A percentile compares a stretch with the other conserved stretches of the same genome.
Evolutionary conservation across 345 rosid genomes (phyloP).

Genomic region (Cardiospermum halicacabum): DNA sequence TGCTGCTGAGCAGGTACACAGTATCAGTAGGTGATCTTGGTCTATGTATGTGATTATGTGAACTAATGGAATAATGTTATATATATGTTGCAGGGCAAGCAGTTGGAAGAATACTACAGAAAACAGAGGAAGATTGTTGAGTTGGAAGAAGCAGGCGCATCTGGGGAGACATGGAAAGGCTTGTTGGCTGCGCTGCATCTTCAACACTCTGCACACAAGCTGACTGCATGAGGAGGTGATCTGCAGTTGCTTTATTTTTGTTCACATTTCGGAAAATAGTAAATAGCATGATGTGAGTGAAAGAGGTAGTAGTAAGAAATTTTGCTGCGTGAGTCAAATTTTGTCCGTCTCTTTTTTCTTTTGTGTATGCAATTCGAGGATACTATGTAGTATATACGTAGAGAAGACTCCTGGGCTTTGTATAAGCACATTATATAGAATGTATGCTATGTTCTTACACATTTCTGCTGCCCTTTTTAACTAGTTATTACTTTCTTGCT

Average conservation of each 20-base stretch:
- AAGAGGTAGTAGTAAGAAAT: not conserved
- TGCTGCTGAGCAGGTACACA: constrained; percentile 55
- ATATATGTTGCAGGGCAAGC: constrained; percentile 48
- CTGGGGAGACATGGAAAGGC: constrained; percentile 82
- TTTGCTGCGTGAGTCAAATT: constrained; percentile 12
- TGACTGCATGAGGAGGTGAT: constrained; percentile 34
- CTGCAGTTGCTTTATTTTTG: not conserved
- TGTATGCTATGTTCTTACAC: not conserved
- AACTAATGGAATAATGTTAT: not conserved
- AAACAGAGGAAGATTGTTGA: constrained; percentile 75
- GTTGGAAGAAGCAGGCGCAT: constrained; percentile 56
- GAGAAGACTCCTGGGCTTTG: constrained; percentile 18
- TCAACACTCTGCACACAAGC: constrained; percentile 54
- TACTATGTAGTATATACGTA: constrained; percentile 8
- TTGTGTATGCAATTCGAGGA: constrained; percentile 17
- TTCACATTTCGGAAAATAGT: constrained; percentile 17
- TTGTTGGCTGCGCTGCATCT: constrained; percentile 79
- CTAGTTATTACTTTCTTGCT: too few species aligned
- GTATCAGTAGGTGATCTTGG: not conserved
- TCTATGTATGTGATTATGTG: not conserved
- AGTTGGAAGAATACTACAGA: constrained; percentile 79
- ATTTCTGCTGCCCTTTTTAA: too few species aligned
- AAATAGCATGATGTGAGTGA: constrained; percentile 19
- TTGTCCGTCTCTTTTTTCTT: not conserved
- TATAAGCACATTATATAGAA: not conserved